Evolutionary conservation across 1,139 yeast species (phyloP).

Genomic region (Saccharomycopsis crataegensis): DNA sequence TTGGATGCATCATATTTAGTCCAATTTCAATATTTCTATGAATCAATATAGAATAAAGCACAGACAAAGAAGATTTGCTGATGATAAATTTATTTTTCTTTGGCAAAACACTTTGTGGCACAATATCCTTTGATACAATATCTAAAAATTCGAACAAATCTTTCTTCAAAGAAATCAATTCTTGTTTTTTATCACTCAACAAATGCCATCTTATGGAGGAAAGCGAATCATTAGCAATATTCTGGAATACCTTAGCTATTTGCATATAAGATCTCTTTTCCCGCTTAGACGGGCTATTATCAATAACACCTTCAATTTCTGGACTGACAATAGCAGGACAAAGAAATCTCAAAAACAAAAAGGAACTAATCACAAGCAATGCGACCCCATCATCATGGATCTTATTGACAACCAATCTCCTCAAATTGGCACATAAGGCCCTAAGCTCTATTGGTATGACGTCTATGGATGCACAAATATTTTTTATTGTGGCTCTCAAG

Average conservation of each 20-base stretch:
- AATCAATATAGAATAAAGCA: conserved; percentile 10
- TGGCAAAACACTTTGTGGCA: conserved; percentile 8
- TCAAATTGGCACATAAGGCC: conserved; percentile 67
- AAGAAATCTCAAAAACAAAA: conserved; percentile 73
- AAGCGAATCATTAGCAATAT: conserved; percentile 75
- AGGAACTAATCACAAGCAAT: conserved; percentile 77
- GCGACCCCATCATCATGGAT: conserved; percentile 41
- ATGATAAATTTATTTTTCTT: neutral
- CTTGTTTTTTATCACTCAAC: conserved; percentile 35
- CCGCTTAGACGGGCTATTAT: conserved; percentile 26
- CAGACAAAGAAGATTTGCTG: conserved; percentile 2
- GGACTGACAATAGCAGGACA: conserved; percentile 94
- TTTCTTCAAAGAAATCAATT: conserved; percentile 37
- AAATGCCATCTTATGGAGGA: conserved; percentile 55
- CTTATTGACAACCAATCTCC: conserved; percentile 51
- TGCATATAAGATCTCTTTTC: conserved; percentile 72
- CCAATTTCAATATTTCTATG: conserved; percentile 13
- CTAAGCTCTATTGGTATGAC: conserved; percentile 67
- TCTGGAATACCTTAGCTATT: conserved; percentile 79
- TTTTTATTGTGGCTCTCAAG: conserved; percentile 52
- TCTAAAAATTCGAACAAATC: conserved; percentile 44
- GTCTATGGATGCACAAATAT: conserved; percentile 49
- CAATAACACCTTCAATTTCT: conserved; percentile 36
- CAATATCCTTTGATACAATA: conserved; percentile 26
- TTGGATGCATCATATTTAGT: conserved; percentile 8